Percentiles rank a stretch among this genome's conserved stretches.
Conservation (phyloP, 192 early-diverging fungal species). For the Rhizophagus prolifer region DNA sequence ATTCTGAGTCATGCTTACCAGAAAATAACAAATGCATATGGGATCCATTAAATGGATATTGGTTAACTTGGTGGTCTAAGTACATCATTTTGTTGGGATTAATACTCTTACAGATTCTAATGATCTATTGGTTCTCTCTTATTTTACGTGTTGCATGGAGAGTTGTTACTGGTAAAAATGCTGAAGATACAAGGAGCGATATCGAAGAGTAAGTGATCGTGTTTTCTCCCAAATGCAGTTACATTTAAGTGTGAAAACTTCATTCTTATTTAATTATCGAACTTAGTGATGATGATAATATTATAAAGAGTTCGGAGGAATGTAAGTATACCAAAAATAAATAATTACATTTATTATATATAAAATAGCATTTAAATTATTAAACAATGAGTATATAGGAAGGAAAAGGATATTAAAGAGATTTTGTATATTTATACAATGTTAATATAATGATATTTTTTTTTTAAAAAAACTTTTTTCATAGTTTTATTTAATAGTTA, state of each 20-base stretch:
- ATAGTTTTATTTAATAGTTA: too few relatives aligned
- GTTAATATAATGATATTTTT: too few relatives aligned
- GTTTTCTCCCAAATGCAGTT: neutral
- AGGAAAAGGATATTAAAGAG: too few relatives aligned
- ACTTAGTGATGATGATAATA: neutral
- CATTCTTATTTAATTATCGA: neutral
- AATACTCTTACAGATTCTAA: slow-evolving; percentile 53
- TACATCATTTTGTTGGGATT: slow-evolving; percentile 49
- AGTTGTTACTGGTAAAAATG: slow-evolving; percentile 52
- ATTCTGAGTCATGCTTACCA: slow-evolving; percentile 53
- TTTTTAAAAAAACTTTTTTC: too few relatives aligned
- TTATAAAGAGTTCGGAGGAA: neutral
- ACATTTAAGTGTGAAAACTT: neutral
- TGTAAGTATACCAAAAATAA: neutral
- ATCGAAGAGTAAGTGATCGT: slow-evolving; percentile 49
- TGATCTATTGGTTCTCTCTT: slow-evolving; percentile 70
- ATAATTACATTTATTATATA: neutral
- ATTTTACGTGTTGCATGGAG: slow-evolving; percentile 63
- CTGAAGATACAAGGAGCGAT: slow-evolving; percentile 69
- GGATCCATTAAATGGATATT: slow-evolving; percentile 52
- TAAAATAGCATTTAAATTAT: neutral
- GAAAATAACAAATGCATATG: slow-evolving; percentile 38
- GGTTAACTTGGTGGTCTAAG: slow-evolving; percentile 41
- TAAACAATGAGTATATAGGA: too few relatives aligned
- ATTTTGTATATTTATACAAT: too few relatives aligned